These are phyloP conservation scores for Entelexis sorbosivorans DNA, from an alignment of 1,139 yeast species.

Conservation along the genomic window DNA sequence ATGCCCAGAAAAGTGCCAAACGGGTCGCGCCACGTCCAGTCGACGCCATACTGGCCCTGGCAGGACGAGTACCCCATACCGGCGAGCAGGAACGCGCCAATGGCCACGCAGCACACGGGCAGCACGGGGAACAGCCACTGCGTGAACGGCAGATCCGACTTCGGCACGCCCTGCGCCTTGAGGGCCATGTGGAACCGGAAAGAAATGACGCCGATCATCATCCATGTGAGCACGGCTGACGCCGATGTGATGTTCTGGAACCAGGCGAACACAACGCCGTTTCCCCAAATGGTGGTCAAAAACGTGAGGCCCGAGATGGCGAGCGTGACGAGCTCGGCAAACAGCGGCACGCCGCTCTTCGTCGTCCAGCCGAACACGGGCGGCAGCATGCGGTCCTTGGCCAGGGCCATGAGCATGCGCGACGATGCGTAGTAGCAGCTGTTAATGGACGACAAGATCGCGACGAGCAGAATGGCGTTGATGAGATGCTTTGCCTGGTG, in stretches of 20 bases:
- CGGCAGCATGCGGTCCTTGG: constrained; percentile 44
- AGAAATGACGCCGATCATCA: constrained; percentile 40
- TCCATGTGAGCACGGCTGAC: constrained; percentile 47
- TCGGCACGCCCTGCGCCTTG: constrained; percentile 37
- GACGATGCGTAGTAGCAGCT: constrained; percentile 48
- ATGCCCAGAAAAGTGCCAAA: constrained; percentile 26
- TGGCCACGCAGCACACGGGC: constrained; percentile 28
- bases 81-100: constrained; percentile 26
- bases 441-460: constrained; percentile 46
- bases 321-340: constrained; percentile 36
- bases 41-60: constrained; percentile 36
- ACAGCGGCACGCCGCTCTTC: constrained; percentile 43
- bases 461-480: constrained; percentile 44
- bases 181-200: constrained; percentile 44
- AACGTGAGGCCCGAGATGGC: constrained; percentile 42
- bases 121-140: constrained; percentile 39
- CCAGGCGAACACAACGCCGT: constrained; percentile 43
- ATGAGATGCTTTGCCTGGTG: constrained; percentile 29
- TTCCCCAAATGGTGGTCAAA: constrained; percentile 29
- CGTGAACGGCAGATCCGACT: constrained; percentile 39
- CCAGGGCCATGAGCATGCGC: constrained; percentile 45
- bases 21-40: constrained; percentile 24
- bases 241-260: constrained; percentile 43
- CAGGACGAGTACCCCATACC: constrained; percentile 33
- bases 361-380: constrained; percentile 39